phyloP scores from a whole-genome alignment of 148 eudicot species.

The Gaultheria prostrata region DNA sequence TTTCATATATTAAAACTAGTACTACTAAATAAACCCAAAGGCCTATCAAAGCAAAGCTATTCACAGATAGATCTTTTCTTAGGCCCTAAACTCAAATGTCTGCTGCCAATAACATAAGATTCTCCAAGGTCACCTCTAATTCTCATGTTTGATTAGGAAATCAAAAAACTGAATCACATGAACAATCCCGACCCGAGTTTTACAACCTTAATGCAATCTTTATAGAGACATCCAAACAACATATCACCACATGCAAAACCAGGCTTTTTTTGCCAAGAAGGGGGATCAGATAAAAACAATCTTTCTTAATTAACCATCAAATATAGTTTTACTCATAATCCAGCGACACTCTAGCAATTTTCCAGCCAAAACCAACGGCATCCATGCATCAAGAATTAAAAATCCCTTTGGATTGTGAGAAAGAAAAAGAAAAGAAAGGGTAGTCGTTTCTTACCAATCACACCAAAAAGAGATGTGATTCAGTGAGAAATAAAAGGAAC shows the following conservation, averaged over 20 bases:
- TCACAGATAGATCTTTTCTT: neutral
- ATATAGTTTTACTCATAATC: neutral
- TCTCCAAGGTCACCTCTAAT: neutral
- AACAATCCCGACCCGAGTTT: neutral
- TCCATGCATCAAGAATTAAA: neutral
- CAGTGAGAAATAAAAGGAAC: too few species aligned
- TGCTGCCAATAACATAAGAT: neutral
- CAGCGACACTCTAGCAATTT: neutral
- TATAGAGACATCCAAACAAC: neutral
- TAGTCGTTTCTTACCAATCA: too few species aligned
- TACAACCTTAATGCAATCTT: neutral
- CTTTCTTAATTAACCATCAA: neutral
- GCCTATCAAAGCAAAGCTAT: neutral
- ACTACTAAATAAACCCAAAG: neutral
- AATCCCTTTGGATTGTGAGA: too few species aligned
- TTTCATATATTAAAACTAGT: neutral
- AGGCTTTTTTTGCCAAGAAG: neutral
- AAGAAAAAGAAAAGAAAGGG: too few species aligned
- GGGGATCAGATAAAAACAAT: neutral
- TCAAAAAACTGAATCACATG: neutral
- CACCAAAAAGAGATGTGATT: too few species aligned
- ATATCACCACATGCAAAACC: neutral
- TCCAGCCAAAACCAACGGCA: neutral
- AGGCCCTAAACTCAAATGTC: neutral
- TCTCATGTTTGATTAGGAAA: neutral